phyloP scores from a whole-genome alignment of 2,329 filamentous ascomycete genomes.

The Botrytis porri region DNA sequence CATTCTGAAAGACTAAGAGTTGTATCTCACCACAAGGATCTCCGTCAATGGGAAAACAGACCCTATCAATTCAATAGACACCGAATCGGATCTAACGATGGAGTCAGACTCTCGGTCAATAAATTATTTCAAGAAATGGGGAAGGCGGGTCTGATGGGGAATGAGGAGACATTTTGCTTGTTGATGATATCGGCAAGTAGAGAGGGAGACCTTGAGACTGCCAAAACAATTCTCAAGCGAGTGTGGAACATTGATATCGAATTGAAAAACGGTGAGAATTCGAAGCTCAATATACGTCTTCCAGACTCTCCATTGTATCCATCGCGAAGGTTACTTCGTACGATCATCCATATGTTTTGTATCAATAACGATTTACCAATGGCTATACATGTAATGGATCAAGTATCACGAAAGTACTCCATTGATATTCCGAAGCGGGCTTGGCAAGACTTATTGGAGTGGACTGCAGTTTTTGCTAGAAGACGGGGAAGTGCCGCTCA shows the following conservation, averaged over 20 bases:
- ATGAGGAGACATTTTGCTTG: constrained; percentile 52
- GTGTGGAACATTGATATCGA: constrained; percentile 50
- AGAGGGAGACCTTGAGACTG: constrained; percentile 48
- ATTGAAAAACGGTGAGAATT: constrained; percentile 18
- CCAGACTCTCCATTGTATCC: constrained; percentile 56
- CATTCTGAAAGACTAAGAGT: constrained; percentile 39
- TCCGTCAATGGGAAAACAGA: constrained; percentile 27
- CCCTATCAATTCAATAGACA: constrained; percentile 30
- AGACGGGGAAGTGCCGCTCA: not conserved
- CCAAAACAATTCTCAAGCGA: constrained; percentile 48
- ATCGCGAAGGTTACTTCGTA: constrained; percentile 55
- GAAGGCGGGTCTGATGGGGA: constrained; percentile 41
- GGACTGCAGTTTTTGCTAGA: constrained; percentile 57
- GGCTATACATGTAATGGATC: constrained; percentile 59
- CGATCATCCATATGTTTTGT: constrained; percentile 68
- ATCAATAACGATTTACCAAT: constrained; percentile 59
- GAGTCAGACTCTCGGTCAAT: constrained; percentile 26
- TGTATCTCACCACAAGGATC: constrained; percentile 30
- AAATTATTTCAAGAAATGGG: constrained; percentile 49
- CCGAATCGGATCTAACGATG: constrained; percentile 24
- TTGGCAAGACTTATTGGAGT: constrained; percentile 67
- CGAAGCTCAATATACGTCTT: constrained; percentile 39
- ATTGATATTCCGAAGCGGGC: constrained; percentile 54
- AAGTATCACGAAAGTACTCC: constrained; percentile 57
- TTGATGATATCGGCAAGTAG: constrained; percentile 52